Base-by-base conservation (phyloP, 495 filamentous ascomycete genomes). In the Neurospora sp. region DNA sequence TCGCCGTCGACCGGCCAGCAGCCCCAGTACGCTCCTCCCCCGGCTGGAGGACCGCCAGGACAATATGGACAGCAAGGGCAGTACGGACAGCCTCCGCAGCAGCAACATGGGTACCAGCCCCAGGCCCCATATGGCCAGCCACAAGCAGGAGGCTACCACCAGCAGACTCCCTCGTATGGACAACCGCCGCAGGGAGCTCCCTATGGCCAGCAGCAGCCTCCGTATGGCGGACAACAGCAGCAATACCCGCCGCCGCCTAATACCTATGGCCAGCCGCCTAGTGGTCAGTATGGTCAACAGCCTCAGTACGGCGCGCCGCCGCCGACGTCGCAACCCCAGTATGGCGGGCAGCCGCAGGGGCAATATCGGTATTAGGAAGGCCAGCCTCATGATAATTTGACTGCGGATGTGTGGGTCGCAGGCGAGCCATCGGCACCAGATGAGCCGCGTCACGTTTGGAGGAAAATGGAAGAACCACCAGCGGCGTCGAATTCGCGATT, bases 71-170 rank as follows among this genome's bases (percentile, higher is more conserved):
- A 70, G 40, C 71, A 79, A 23, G 37, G 75, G 23, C 69, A 74
- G n/a, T 81, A 78, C 71, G 72, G 66, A 46, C 76, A 74, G 46
- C 74, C 76, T 12, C 79, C 76, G 54, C 75, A 81, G 5, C 42
- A 46, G 42, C 42, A 46, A 46, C n/a, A 46, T 46, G 78, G 77
- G 20, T 60, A 60, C 5, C 23, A 27, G 41, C 1, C 38, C 8
- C 80, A n/a, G n/a, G n/a, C 75, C 14, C 76, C 77, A 11, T 60
- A 60, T 37, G 76, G 73, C 5, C 77, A 78, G 66, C 75, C 79
- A 9, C 76, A 72, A 40, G 42, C 8, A 46, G 72, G 77, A 31
- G 76, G 74, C 1, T 79, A 81, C 66, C 77, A 77, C 9, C 78
- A 79, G 39, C 76, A 83, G 54, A 73, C 72, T 16, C 73, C 71